Evolutionary conservation across 768 basidiomycete species (phyloP), one percentile per base, ranked within the genome.

Genomic region (Termitomyces sp.): DNA sequence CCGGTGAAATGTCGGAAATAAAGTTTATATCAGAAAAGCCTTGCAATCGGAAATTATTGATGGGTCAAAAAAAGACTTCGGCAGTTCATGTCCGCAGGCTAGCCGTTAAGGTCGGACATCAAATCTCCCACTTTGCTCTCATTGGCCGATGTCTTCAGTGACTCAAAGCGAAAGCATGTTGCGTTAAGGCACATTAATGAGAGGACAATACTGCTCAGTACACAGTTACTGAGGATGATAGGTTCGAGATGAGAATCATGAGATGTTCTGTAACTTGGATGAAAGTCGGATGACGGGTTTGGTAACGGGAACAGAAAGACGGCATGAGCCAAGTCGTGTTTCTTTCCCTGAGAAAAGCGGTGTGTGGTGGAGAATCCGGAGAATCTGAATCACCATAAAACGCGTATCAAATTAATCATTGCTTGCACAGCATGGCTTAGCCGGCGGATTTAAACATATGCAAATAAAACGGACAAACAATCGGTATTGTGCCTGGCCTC

Each of bases 341-440:
- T 36, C 27, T 27, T 26, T 37, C 5, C 36, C 1, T 24, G 14
- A 14, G n/a, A 22, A 16, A 22, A 22, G 32, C 20, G 34, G 32
- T 50, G 49, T 27, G 22, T 26, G 32, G 47, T 52, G 53, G 53
- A n/a, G n/a, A n/a, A n/a, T n/a, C n/a, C 53, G 42, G 27, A 44
- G 29, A 42, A 31, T n/a, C 9, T 16, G 16, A 34, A 29, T 18
- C 41, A 42, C 13, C 9, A 20, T 41, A 41, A 20, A 27, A n/a
- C 22, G 10, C 8, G 39, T 13, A 36, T 36, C 34, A 36, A 18
- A 37, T 37, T 37, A 41, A 36, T 44, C 26, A 36, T 41, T 48
- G 27, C 31, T 58, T 58, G 37, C 57, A 58, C 57, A 53, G 57
- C 52, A 54, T 58, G 57, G 29, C 46, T 29, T 47, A 48, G 52